A percentile compares a stretch with the other conserved stretches of the same genome.
These are phyloP conservation scores for Ilyonectria destructans DNA, from an alignment of 2,329 filamentous ascomycete genomes.

Conservation along the genomic window DNA sequence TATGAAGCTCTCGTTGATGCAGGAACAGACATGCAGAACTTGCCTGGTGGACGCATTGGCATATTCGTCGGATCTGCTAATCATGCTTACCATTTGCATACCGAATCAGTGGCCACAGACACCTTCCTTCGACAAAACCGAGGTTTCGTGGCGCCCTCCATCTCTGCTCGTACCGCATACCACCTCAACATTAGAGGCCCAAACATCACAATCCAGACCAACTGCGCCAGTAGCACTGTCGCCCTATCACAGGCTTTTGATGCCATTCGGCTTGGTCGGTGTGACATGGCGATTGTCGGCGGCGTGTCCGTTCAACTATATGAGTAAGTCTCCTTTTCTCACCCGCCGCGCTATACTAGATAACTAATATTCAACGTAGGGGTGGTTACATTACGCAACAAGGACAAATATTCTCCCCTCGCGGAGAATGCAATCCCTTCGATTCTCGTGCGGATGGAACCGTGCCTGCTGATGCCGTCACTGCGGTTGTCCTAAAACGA, in stretches of 20 bases:
- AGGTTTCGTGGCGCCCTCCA: constrained; percentile 6
- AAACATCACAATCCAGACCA: constrained; percentile 8
- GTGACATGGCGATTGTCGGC: constrained; percentile 12
- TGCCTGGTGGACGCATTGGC: constrained; percentile 1
- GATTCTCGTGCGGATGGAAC: constrained; percentile 7
- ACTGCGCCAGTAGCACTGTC: constrained; percentile 9
- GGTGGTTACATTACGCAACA: not conserved
- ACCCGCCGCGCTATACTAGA: not conserved
- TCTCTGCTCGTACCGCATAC: constrained; percentile 12
- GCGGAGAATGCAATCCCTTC: constrained; percentile 4
- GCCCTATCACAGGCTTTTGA: constrained; percentile 3
- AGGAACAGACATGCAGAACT: not conserved
- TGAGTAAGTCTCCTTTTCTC: not conserved
- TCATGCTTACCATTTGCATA: constrained; percentile 6
- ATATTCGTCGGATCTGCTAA: constrained; percentile 15
- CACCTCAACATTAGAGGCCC: constrained; percentile 8
- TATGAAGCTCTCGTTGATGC: constrained; percentile 10
- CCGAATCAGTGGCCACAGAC: constrained; percentile 5
- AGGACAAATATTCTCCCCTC: constrained; percentile 8
- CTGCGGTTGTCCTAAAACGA: constrained; percentile 3
- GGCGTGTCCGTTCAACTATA: constrained; percentile 3
- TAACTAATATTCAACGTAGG: not conserved
- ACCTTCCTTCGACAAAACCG: constrained; percentile 4
- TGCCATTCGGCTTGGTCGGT: constrained; percentile 8
- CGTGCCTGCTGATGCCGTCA: not conserved